These are phyloP conservation scores for Salvia splendens DNA, from an alignment of 257 asterid genomes.

Conservation along the genomic window DNA sequence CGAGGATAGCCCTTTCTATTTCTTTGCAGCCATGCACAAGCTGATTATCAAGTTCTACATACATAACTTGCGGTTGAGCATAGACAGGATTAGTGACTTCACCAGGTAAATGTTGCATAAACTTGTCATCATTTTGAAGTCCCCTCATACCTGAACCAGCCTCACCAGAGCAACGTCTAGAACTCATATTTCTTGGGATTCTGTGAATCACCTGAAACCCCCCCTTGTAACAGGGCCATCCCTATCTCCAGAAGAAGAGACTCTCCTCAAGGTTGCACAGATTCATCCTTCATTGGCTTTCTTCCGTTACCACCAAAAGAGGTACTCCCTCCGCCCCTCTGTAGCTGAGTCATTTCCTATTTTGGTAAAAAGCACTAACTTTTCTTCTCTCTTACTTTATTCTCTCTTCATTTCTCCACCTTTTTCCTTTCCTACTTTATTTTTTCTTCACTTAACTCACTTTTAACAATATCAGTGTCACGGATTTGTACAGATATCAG, in stretches of 20 bases:
- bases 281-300: constrained; percentile 53
- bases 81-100: constrained; percentile 49
- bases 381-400: too few species aligned
- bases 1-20: constrained; percentile 48
- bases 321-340: constrained; percentile 50
- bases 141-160: constrained; percentile 43
- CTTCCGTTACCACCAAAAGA: constrained; percentile 44
- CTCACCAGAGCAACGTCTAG: constrained; percentile 45
- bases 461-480: too few species aligned
- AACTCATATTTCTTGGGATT: constrained; percentile 59
- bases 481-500: too few species aligned
- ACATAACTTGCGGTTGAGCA: constrained; percentile 46
- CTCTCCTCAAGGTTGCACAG: constrained; percentile 52
- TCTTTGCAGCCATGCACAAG: constrained; percentile 55
- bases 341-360: too few species aligned
- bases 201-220: constrained; percentile 50
- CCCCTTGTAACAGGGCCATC: constrained; percentile 49
- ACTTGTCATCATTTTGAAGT: constrained; percentile 49
- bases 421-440: too few species aligned
- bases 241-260: constrained; percentile 60
- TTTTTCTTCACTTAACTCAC: too few species aligned
- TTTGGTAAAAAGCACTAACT: too few species aligned
- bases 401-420: too few species aligned
- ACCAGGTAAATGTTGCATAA: constrained; percentile 49
- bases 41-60: constrained; percentile 57